Evolutionary conservation across 106 monocot genomes (phyloP).

Genomic region (Agapanthus africanus): DNA sequence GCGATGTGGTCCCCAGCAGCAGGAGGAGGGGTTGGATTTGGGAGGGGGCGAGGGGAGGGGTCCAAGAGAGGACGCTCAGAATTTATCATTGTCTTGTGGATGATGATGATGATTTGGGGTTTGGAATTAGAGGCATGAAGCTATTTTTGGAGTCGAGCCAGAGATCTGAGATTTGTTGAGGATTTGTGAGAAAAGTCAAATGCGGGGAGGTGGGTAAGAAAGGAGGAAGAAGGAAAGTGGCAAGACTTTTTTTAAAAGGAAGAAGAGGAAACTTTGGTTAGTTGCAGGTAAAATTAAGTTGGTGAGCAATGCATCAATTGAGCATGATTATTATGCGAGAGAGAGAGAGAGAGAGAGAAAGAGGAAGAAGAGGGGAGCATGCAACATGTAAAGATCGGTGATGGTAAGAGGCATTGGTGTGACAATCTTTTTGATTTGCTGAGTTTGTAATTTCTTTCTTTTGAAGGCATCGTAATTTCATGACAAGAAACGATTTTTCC

Average conservation of each 20-base stretch:
- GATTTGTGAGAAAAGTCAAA: no score
- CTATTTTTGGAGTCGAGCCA: neutral
- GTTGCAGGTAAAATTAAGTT: no score
- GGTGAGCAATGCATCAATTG: no score
- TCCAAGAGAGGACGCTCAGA: slow-evolving; percentile 1
- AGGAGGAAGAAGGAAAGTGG: neutral
- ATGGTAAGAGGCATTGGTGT: no score
- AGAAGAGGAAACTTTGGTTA: neutral
- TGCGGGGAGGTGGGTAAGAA: neutral
- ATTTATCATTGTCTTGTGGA: neutral
- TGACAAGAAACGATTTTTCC: no score
- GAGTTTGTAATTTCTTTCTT: no score
- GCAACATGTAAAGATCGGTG: no score
- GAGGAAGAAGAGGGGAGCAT: neutral
- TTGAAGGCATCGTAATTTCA: no score
- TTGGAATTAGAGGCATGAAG: neutral
- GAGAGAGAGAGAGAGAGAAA: neutral
- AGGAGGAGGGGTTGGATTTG: neutral
- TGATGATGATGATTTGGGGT: neutral
- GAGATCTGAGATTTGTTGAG: no score
- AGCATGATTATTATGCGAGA: neutral
- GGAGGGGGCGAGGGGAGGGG: neutral
- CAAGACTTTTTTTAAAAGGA: neutral
- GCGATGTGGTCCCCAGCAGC: neutral
- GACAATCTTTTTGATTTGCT: no score